Conservation (phyloP, 2,329 filamentous ascomycete species). For the Incumbomyces lentus region DNA sequence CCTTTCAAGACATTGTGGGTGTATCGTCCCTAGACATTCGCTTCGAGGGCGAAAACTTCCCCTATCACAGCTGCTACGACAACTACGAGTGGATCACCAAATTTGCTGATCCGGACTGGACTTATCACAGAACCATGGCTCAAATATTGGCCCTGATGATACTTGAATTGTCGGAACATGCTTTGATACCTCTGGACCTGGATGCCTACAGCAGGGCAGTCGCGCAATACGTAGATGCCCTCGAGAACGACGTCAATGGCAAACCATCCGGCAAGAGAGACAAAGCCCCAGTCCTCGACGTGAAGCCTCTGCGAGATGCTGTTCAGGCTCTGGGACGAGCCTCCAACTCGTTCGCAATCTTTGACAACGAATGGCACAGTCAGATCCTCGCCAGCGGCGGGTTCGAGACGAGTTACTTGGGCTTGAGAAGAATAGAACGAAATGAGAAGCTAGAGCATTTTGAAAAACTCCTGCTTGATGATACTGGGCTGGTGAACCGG, state of each 20-base stretch:
- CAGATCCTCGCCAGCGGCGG: conserved; percentile 61
- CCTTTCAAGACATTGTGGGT: conserved; percentile 86
- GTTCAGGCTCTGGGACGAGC: conserved; percentile 50
- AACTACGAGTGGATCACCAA: conserved; percentile 76
- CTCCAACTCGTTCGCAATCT: conserved; percentile 53
- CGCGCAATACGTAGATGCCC: conserved; percentile 52
- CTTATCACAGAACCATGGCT: conserved; percentile 66
- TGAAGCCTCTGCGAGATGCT: conserved; percentile 54
- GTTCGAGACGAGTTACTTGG: conserved; percentile 62
- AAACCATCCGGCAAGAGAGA: conserved; percentile 32
- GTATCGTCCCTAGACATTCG: conserved; percentile 77
- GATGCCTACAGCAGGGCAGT: conserved; percentile 59
- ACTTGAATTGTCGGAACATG: conserved; percentile 71
- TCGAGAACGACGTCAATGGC: conserved; percentile 54
- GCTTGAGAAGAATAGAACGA: conserved; percentile 58
- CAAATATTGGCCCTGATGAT: conserved; percentile 74
- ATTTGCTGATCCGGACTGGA: conserved; percentile 70
- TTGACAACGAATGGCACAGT: conserved; percentile 72
- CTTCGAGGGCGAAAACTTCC: conserved; percentile 58
- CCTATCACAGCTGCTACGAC: conserved; percentile 79
- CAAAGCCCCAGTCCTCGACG: conserved; percentile 32
- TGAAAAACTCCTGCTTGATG: conserved; percentile 72
- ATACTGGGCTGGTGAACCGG: conserved; percentile 47
- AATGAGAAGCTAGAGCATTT: conserved; percentile 73
- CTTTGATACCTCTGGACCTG: conserved; percentile 74